These are phyloP conservation scores for Trypanosoma congolense DNA, from an alignment of 208 protist species.

Conservation along the genomic window DNA sequence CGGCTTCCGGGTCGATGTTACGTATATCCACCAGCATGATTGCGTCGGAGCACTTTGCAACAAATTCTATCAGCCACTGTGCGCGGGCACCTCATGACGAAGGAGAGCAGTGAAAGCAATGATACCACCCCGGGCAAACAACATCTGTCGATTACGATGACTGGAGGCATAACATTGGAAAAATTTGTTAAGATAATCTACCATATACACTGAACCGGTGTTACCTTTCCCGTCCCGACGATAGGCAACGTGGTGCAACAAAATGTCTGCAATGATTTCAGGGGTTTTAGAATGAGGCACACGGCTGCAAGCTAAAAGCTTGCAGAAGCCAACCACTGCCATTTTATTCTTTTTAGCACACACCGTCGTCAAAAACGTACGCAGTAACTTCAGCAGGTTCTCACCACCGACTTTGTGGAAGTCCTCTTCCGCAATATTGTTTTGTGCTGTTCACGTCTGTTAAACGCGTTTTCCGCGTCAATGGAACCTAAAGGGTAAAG, in stretches of 20 bases:
- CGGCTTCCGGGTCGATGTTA: conserved; percentile 81
- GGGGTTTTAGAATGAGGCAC: conserved; percentile 45
- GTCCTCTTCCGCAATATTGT: conserved; percentile 68
- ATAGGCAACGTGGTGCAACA: conserved; percentile 48
- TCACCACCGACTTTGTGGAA: conserved; percentile 77
- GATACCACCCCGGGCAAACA: conserved; percentile 57
- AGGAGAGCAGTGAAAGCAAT: conserved; percentile 55
- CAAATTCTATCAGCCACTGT: conserved; percentile 43
- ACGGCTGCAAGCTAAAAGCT: conserved; percentile 85
- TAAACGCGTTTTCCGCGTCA: conserved; percentile 18
- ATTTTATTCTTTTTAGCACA: conserved; percentile 39
- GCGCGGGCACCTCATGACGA: conserved; percentile 28
- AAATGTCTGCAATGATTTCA: conserved; percentile 56
- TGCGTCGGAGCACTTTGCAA: conserved; percentile 64
- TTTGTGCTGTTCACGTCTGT: conserved; percentile 70
- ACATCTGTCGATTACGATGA: conserved; percentile 57
- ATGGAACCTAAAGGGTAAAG: conserved; percentile 22
- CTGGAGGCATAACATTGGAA: conserved; percentile 80
- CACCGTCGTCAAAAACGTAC: conserved; percentile 36
- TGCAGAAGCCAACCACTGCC: conserved; percentile 68
- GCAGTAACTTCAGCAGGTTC: conserved; percentile 44
- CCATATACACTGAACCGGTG: conserved; percentile 35
- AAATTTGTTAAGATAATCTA: conserved; percentile 67
- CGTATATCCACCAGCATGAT: conserved; percentile 72
- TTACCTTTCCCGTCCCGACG: conserved; percentile 18